Conservation (phyloP, 768 basidiomycete species). For the Russula sp. region DNA sequence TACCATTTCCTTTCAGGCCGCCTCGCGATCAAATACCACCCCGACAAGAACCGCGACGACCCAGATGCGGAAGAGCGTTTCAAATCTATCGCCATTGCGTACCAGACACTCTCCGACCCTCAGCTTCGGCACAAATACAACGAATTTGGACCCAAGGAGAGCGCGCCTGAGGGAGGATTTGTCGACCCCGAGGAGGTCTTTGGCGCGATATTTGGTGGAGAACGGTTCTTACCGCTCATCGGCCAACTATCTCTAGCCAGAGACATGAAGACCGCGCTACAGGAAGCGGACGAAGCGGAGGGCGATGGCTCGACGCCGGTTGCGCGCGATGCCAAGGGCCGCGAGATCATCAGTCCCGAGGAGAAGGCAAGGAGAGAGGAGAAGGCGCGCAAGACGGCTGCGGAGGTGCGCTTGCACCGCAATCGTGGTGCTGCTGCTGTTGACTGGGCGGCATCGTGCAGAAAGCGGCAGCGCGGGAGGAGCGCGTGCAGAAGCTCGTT, state of each 20-base stretch:
- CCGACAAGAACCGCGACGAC: constrained; percentile 89
- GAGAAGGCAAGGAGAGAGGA: constrained; percentile 52
- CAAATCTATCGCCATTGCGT: constrained; percentile 86
- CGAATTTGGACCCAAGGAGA: constrained; percentile 83
- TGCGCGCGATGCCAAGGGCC: constrained; percentile 47
- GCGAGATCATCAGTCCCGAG: constrained; percentile 35
- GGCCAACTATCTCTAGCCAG: constrained; percentile 81
- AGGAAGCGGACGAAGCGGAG: constrained; percentile 72
- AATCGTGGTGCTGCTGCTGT: constrained; percentile 3
- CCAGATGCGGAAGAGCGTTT: constrained; percentile 82
- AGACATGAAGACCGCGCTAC: constrained; percentile 90
- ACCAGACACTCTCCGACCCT: constrained; percentile 79
- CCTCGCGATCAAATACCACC: constrained; percentile 85
- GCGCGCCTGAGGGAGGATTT: constrained; percentile 75
- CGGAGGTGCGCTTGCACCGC: constrained; percentile 49
- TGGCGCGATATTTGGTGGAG: constrained; percentile 84
- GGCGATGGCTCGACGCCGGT: constrained; percentile 35
- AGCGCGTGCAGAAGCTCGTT: constrained; percentile 69
- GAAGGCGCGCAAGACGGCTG: constrained; percentile 54
- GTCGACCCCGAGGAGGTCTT: constrained; percentile 78
- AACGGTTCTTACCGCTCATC: constrained; percentile 80
- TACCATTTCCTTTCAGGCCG: constrained; percentile 43
- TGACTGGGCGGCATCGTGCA: constrained; percentile 30
- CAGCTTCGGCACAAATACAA: constrained; percentile 79
- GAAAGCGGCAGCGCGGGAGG: constrained; percentile 77